Conservation (phyloP, 192 early-diverging fungal species). For the Phycomyces blakesleeanus region DNA sequence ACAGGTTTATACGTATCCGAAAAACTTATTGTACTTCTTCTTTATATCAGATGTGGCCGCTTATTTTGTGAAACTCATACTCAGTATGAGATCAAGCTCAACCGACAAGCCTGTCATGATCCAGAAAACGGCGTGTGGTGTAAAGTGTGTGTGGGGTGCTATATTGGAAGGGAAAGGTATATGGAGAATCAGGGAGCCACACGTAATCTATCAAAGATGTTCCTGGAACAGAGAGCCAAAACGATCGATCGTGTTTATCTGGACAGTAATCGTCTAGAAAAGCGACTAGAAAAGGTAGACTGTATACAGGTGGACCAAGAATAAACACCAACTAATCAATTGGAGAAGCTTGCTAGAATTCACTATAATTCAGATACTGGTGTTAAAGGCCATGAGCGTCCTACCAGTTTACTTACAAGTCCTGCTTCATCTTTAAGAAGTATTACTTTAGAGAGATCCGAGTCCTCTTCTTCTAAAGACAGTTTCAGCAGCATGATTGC, state of each 20-base stretch:
- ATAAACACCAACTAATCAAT: neutral
- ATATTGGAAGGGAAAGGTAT: conserved; percentile 38
- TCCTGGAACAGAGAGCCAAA: conserved; percentile 45
- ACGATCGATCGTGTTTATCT: conserved; percentile 58
- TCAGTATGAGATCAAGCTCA: conserved; percentile 52
- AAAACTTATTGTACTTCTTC: conserved; percentile 9
- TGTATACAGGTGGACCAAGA: neutral
- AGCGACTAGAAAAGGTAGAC: conserved; percentile 66
- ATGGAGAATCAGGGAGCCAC: conserved; percentile 41
- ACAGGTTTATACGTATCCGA: conserved; percentile 25
- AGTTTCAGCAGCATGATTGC: conserved; percentile 26
- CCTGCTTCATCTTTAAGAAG: conserved; percentile 8
- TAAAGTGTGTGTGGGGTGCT: conserved; percentile 58
- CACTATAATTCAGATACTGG: conserved; percentile 21
- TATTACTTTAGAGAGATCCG: conserved; percentile 10
- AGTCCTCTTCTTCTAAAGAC: conserved; percentile 26
- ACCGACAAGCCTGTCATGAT: conserved; percentile 56
- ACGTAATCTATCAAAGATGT: conserved; percentile 47
- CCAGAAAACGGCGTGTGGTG: conserved; percentile 51
- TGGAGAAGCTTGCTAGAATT: conserved; percentile 25
- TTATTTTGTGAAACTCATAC: conserved; percentile 61
- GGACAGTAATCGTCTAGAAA: conserved; percentile 69
- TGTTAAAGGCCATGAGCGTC: neutral
- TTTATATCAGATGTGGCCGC: conserved; percentile 53
- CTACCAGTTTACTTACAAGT: neutral